These are phyloP conservation scores for Neostapfia colusana DNA, from an alignment of 176 grass and related monocot genomes.

Conservation along the genomic window DNA sequence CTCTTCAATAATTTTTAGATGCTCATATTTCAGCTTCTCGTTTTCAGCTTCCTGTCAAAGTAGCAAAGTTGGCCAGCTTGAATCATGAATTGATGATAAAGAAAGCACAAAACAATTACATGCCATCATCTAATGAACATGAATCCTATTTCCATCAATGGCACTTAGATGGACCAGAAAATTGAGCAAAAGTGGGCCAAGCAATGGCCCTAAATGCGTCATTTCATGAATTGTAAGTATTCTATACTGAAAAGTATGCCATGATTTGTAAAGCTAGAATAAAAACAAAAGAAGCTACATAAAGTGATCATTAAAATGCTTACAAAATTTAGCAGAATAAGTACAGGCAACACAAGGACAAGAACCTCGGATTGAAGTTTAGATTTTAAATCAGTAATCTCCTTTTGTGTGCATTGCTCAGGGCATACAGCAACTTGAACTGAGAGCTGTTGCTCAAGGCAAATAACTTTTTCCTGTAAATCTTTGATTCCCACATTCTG, in stretches of 20 bases:
- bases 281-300: background rate
- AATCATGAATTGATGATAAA: constrained; percentile 25
- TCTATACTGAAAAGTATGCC: constrained; percentile 8
- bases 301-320: background rate
- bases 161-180: constrained; percentile 14
- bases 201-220: background rate
- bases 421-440: constrained; percentile 43
- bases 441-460: constrained; percentile 61
- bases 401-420: constrained; percentile 46
- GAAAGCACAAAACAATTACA: background rate
- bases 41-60: constrained; percentile 68
- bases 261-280: background rate
- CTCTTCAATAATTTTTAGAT: constrained; percentile 65
- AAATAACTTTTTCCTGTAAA: constrained; percentile 62
- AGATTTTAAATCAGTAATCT: constrained; percentile 63
- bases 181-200: background rate
- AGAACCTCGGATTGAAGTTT: constrained; percentile 77
- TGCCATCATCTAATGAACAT: constrained; percentile 15
- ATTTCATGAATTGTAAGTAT: background rate
- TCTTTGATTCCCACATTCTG: constrained; percentile 77
- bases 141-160: background rate
- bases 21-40: constrained; percentile 67
- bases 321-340: constrained; percentile 9
- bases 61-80: constrained; percentile 11
- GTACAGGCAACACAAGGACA: background rate